Percentiles rank a stretch among this genome's conserved stretches.
These are phyloP conservation scores for Mortierella polycephala DNA, from an alignment of 371 early-diverging fungal species.

Conservation along the genomic window DNA sequence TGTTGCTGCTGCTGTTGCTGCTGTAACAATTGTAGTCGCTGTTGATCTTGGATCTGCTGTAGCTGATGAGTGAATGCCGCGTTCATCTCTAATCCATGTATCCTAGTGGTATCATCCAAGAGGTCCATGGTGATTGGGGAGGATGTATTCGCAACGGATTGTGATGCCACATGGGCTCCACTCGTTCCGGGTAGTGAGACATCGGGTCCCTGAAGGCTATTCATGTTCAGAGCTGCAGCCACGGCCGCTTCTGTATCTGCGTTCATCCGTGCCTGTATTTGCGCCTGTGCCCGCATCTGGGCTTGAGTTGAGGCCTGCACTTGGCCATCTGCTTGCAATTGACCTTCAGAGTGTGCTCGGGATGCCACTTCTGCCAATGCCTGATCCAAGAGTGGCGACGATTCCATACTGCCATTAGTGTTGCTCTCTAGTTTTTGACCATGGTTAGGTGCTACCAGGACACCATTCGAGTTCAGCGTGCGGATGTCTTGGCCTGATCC, in stretches of 20 bases:
- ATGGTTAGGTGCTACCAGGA: constrained; percentile 12
- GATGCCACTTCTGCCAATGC: constrained; percentile 4
- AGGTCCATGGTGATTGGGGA: constrained; percentile 15
- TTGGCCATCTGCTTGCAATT: neutral
- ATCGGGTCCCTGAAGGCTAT: constrained; percentile 12
- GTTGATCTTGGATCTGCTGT: constrained; percentile 26
- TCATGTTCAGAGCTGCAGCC: constrained; percentile 30
- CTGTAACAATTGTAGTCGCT: constrained; percentile 10
- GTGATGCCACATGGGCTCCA: neutral
- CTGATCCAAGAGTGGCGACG: constrained; percentile 20
- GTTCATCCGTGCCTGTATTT: constrained; percentile 23
- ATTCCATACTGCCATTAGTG: constrained; percentile 19
- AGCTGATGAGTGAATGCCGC: constrained; percentile 11
- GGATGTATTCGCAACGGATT: neutral
- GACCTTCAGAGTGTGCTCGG: neutral
- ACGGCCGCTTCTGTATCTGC: constrained; percentile 31
- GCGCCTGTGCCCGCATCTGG: constrained; percentile 10
- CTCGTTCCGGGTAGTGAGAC: neutral
- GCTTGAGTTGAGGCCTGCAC: constrained; percentile 16
- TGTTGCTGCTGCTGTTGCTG: constrained; percentile 30
- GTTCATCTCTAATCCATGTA: constrained; percentile 9
- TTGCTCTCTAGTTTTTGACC: constrained; percentile 10
- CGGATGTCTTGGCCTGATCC: constrained; percentile 8
- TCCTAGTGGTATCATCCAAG: constrained; percentile 14
- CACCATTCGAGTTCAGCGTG: constrained; percentile 13